These are phyloP conservation scores for Xylariales sp. DNA, from an alignment of 2,329 filamentous ascomycete species.

Conservation along the genomic window DNA sequence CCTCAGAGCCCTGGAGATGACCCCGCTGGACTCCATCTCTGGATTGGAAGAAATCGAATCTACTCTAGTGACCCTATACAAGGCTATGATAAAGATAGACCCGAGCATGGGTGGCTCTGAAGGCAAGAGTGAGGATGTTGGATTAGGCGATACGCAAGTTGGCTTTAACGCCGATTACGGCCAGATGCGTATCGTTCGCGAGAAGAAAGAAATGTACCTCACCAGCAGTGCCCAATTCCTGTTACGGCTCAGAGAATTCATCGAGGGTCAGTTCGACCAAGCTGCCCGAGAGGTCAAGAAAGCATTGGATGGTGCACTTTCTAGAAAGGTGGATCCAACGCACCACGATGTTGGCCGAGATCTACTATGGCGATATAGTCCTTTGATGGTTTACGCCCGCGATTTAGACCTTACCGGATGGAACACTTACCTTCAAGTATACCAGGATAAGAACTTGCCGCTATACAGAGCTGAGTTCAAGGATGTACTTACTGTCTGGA, in stretches of 20 bases:
- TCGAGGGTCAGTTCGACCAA: conserved; percentile 75
- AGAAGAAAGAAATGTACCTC: conserved; percentile 88
- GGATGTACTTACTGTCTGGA: conserved; percentile 74
- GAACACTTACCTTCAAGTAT: conserved; percentile 73
- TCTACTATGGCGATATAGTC: conserved; percentile 81
- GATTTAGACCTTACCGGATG: conserved; percentile 81
- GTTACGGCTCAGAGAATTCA: conserved; percentile 73
- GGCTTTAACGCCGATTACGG: conserved; percentile 70
- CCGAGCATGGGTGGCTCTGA: conserved; percentile 62
- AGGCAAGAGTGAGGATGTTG: conserved; percentile 43
- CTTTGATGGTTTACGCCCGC: conserved; percentile 80
- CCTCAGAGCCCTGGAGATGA: conserved; percentile 67
- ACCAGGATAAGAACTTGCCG: conserved; percentile 70
- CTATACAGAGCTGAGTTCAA: conserved; percentile 81
- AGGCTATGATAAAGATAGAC: conserved; percentile 90
- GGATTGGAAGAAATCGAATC: conserved; percentile 75
- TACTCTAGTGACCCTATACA: conserved; percentile 77
- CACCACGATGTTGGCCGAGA: conserved; percentile 70
- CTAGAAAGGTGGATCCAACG: conserved; percentile 63
- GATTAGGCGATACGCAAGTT: conserved; percentile 38
- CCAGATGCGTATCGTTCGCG: conserved; percentile 88
- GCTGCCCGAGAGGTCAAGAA: conserved; percentile 68
- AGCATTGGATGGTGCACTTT: conserved; percentile 55
- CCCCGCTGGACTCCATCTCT: conserved; percentile 65
- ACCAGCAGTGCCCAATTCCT: conserved; percentile 74